Evolutionary conservation across 306 rosid species (phyloP).

Genomic region (Fragaria vesca): DNA sequence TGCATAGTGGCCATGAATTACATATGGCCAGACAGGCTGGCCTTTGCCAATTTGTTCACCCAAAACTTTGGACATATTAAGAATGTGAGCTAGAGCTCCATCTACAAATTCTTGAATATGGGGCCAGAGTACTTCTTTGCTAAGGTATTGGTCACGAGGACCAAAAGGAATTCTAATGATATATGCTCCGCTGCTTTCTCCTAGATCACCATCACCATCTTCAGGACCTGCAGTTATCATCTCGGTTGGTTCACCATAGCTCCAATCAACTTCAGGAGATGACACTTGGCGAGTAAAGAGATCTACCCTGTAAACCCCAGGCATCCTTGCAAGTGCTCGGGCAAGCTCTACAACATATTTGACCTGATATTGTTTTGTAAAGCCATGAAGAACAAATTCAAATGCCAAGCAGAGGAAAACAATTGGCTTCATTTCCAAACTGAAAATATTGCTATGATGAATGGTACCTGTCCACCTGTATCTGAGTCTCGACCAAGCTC

Average conservation of each 20-base stretch:
- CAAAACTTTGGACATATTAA: constrained; percentile 85
- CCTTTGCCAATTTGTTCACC: constrained; percentile 86
- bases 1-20: constrained; percentile 88
- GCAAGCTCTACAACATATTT: constrained; percentile 91
- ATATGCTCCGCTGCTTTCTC: constrained; percentile 94
- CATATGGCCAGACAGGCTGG: constrained; percentile 89
- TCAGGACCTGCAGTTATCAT: constrained; percentile 63
- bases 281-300: constrained; percentile 82
- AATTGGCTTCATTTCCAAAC: background rate
- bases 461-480: constrained; percentile 83
- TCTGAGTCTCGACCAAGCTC: constrained; percentile 98
- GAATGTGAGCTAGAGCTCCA: constrained; percentile 87
- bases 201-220: constrained; percentile 55
- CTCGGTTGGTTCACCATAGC: constrained; percentile 92
- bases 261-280: constrained; percentile 86
- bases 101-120: constrained; percentile 84
- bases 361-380: constrained; percentile 45
- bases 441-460: constrained; percentile 1
- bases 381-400: constrained; percentile 15
- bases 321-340: constrained; percentile 85
- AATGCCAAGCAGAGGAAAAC: background rate
- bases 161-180: constrained; percentile 85
- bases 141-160: constrained; percentile 78
- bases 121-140: constrained; percentile 87
- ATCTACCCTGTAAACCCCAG: constrained; percentile 87